Conservation (phyloP, 2,329 filamentous ascomycete genomes). For the Alternaria novae-zelandiae region DNA sequence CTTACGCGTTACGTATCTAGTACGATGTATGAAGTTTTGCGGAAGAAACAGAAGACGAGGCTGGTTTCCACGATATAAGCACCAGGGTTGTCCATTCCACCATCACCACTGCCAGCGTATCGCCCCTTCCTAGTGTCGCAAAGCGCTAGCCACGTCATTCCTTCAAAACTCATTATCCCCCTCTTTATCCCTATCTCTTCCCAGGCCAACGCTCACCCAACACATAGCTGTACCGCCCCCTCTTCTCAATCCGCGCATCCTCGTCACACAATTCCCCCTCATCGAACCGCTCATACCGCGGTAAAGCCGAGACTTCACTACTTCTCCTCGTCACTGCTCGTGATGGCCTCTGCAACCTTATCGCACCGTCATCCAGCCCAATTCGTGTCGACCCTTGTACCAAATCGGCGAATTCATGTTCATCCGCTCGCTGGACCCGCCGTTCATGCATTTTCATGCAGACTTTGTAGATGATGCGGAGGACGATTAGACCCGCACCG, state of each 20-base stretch:
- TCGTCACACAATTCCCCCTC: not conserved
- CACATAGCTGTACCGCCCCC: constrained; percentile 7
- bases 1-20: not conserved
- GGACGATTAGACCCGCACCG: not conserved
- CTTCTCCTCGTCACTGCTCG: not conserved
- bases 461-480: not conserved
- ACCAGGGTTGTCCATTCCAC: not conserved
- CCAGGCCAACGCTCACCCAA: not conserved
- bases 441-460: not conserved
- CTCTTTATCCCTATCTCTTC: too few species aligned
- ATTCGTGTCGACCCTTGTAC: not conserved
- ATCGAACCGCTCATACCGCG: constrained; percentile 1
- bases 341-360: not conserved
- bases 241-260: constrained; percentile 1
- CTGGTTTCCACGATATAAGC: not conserved
- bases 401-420: not conserved
- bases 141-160: not conserved
- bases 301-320: constrained; percentile 2
- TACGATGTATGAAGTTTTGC: not conserved
- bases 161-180: not conserved
- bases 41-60: not conserved
- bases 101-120: not conserved
- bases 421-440: not conserved
- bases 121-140: not conserved
- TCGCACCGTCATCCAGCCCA: too few species aligned